Percentiles rank a stretch among this genome's conserved stretches.
Conservation (phyloP, 2,329 filamentous ascomycete species). For the Xylaria sp. region DNA sequence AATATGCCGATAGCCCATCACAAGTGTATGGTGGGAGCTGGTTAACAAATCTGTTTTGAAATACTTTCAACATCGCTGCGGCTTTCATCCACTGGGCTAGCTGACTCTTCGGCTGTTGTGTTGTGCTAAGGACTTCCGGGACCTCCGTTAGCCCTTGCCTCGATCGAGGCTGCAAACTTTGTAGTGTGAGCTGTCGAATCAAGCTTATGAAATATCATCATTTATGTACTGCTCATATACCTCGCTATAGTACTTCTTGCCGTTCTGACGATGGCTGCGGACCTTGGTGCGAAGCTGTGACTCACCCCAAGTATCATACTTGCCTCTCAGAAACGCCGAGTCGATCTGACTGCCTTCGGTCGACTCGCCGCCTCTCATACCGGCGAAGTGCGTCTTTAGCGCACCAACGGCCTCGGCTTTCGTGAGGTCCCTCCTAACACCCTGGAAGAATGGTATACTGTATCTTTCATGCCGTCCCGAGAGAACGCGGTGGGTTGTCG, state of each 20-base stretch:
- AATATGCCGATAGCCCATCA: neutral
- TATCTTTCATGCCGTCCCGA: constrained; percentile 44
- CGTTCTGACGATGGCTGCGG: constrained; percentile 56
- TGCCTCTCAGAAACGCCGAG: constrained; percentile 54
- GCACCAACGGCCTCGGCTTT: constrained; percentile 49
- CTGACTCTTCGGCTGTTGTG: no score
- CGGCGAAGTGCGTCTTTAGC: constrained; percentile 47
- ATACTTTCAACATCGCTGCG: no score
- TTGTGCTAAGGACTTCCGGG: no score
- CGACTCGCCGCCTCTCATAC: constrained; percentile 39
- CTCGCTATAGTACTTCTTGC: constrained; percentile 51
- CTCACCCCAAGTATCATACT: constrained; percentile 61
- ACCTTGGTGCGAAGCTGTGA: constrained; percentile 60
- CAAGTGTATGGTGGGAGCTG: no score
- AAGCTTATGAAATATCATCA: constrained; percentile 38
- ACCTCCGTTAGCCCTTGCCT: no score
- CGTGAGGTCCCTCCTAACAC: constrained; percentile 53
- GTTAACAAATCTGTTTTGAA: no score
- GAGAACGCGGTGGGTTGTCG: constrained; percentile 55
- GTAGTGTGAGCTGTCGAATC: no score
- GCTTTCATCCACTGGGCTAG: no score
- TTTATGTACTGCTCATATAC: constrained; percentile 55
- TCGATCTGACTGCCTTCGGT: constrained; percentile 49
- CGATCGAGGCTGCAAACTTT: no score
- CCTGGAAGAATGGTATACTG: constrained; percentile 56